Base-by-base conservation (phyloP, 1,284 basidiomycete species). In the Cryptococcus amylolentus region DNA sequence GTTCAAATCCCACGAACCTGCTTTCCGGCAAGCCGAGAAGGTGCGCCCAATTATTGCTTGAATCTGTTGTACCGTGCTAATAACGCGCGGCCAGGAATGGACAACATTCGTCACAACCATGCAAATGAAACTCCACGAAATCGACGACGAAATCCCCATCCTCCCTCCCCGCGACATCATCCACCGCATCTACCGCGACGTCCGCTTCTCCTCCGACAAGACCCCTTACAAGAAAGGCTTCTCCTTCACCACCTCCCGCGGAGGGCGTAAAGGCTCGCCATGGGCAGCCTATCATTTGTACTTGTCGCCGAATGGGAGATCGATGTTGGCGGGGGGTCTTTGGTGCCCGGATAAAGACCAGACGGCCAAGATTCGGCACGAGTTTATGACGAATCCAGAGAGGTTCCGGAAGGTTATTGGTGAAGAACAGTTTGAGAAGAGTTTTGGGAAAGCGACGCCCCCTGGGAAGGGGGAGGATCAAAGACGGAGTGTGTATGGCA, bases 191-290 rank as follows among this genome's bases (percentile, higher is more conserved):
- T 79, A 80, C 63, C 70, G 79, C 12, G 77, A 79, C 55, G 77
- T 93, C 14, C 84, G 92, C n/a, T 95, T 95, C 75, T 89, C 88
- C 23, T 64, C 66, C 8, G 74, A 76, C 58, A 75, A 75, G 77
- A 94, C 93, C 3, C 93, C 93, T 0, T 96, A 96, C 79, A 95
- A 96, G 78, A 83, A 78, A 4, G 81, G 81, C 5, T 84, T 95
- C 42, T 73, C 69, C 28, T 57, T 74, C 45, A 67, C 71, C 16
- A 71, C 71, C 31, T 69, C 65, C 12, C 70, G 75, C 26, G 66
- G 67, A 3, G 77, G 77, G 2, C 65, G 76, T 2, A 76, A 75
- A 57, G 77, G 77, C 10, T 61, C 73, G 26, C 31, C 31, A 35
- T 78, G 70, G 68, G 77, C 75, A 23, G 69, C 66, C 4, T 78